A percentile compares a stretch with the other conserved stretches of the same genome.
These are phyloP conservation scores for Suillus occidentalis DNA, from an alignment of 768 basidiomycete species.

Conservation along the genomic window DNA sequence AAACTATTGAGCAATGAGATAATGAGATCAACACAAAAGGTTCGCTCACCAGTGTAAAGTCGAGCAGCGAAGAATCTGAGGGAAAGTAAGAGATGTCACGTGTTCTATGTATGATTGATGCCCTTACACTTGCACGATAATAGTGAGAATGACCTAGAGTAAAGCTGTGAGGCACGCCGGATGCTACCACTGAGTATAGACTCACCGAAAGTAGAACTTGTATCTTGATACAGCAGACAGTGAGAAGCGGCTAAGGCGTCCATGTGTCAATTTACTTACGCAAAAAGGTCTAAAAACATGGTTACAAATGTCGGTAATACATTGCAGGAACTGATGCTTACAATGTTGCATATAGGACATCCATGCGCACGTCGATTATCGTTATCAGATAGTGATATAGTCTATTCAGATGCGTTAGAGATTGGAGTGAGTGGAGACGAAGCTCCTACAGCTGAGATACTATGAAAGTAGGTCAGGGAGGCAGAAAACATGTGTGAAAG, in stretches of 20 bases:
- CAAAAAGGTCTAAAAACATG: constrained; percentile 27
- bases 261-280: constrained; percentile 20
- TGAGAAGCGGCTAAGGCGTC: background rate
- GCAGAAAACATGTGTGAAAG: background rate
- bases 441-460: constrained; percentile 28
- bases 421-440: background rate
- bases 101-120: background rate
- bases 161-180: background rate
- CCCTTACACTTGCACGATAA: constrained; percentile 29
- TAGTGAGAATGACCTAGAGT: constrained; percentile 24
- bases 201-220: constrained; percentile 28
- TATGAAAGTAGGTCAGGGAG: constrained; percentile 14
- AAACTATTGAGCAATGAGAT: constrained; percentile 15
- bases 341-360: constrained; percentile 26
- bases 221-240: constrained; percentile 14
- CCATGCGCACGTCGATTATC: constrained; percentile 24
- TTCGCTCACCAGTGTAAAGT: constrained; percentile 22
- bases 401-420: constrained; percentile 18
- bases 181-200: background rate
- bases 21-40: too few species aligned
- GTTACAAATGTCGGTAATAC: background rate
- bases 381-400: constrained; percentile 30
- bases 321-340: constrained; percentile 11
- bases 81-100: background rate
- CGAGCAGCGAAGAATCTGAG: constrained; percentile 27